phyloP scores from a whole-genome alignment of 164 flowering plant genomes.

The Magnolia changhungtana region DNA sequence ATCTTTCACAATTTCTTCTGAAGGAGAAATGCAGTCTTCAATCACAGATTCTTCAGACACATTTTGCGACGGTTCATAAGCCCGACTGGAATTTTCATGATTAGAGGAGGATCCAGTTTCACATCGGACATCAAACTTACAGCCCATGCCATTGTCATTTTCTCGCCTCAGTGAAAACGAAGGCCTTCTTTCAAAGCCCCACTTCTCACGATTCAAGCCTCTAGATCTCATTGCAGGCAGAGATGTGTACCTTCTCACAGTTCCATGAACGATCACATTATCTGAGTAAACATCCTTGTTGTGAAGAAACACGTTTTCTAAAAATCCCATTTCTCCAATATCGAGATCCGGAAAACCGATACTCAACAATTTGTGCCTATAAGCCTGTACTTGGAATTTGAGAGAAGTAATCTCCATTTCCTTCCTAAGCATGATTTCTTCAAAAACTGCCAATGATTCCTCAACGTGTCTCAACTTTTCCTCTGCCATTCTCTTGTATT shows the following conservation, averaged over 20 bases:
- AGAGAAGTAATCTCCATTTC: slow-evolving; percentile 82
- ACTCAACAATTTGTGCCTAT: slow-evolving; percentile 54
- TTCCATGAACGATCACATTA: slow-evolving; percentile 17
- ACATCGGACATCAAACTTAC: slow-evolving; percentile 13
- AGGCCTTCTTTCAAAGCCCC: slow-evolving; percentile 17
- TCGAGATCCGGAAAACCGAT: slow-evolving; percentile 49
- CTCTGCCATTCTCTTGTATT: slow-evolving; percentile 83
- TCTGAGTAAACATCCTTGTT: slow-evolving; percentile 22
- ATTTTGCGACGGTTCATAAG: slow-evolving; percentile 14
- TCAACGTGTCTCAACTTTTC: slow-evolving; percentile 72
- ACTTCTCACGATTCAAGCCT: slow-evolving; percentile 17
- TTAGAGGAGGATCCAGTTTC: background rate
- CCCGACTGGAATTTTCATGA: background rate
- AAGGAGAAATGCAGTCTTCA: slow-evolving; percentile 33
- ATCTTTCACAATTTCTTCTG: slow-evolving; percentile 61
- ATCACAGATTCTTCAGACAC: slow-evolving; percentile 17
- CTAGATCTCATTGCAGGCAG: slow-evolving; percentile 28
- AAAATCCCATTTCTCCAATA: slow-evolving; percentile 25
- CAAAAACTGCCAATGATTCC: slow-evolving; percentile 47
- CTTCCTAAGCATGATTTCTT: slow-evolving; percentile 59
- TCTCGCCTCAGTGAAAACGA: background rate
- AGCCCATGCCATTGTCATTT: slow-evolving; percentile 9
- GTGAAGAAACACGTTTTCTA: slow-evolving; percentile 27
- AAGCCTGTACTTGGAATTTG: slow-evolving; percentile 71
- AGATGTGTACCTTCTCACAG: slow-evolving; percentile 37